A percentile compares a stretch with the other conserved stretches of the same genome.
These are phyloP conservation scores for Dentipellis fragilis DNA, from an alignment of 768 basidiomycete species.

Conservation along the genomic window DNA sequence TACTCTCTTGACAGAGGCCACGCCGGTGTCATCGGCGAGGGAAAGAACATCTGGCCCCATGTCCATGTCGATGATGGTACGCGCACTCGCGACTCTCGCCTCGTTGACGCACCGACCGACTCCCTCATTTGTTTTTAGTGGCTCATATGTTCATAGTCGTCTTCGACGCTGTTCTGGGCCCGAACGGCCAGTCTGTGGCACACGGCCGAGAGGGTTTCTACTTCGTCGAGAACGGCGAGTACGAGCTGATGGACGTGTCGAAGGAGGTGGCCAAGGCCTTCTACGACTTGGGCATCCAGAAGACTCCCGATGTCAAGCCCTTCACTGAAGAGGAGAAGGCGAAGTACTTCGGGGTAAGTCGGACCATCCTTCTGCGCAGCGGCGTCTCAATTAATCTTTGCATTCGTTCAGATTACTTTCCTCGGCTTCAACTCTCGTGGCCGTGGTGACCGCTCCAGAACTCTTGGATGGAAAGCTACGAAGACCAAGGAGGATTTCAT, in stretches of 20 bases:
- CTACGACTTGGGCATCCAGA: conserved; percentile 20
- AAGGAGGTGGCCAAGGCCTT: conserved; percentile 26
- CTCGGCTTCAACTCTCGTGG: conserved; percentile 30
- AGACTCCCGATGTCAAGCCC: conserved; percentile 30
- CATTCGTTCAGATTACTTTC: conserved; percentile 8
- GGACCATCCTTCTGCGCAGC: not conserved
- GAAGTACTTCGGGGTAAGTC: conserved; percentile 22
- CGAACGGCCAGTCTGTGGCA: conserved; percentile 5
- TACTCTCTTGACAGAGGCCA: conserved; percentile 36
- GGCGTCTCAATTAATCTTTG: not conserved
- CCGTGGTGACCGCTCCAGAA: conserved; percentile 29
- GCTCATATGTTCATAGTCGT: conserved; percentile 32
- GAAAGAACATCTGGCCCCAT: conserved; percentile 50
- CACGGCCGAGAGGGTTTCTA: conserved; percentile 28
- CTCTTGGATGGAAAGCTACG: conserved; percentile 44
- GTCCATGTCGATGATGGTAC: conserved; percentile 47
- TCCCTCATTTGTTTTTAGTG: conserved; percentile 18
- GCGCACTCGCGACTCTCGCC: not conserved
- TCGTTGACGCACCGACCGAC: no score
- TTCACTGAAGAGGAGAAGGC: conserved; percentile 34
- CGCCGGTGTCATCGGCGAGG: conserved; percentile 46
- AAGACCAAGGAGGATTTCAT: conserved; percentile 40
- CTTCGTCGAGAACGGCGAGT: conserved; percentile 25
- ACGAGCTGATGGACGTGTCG: conserved; percentile 24
- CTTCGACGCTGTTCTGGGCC: conserved; percentile 26